Percentiles rank a stretch among this genome's conserved stretches.
Conservation (phyloP, 2,329 filamentous ascomycete genomes). For the Pyrenochaeta sp. region DNA sequence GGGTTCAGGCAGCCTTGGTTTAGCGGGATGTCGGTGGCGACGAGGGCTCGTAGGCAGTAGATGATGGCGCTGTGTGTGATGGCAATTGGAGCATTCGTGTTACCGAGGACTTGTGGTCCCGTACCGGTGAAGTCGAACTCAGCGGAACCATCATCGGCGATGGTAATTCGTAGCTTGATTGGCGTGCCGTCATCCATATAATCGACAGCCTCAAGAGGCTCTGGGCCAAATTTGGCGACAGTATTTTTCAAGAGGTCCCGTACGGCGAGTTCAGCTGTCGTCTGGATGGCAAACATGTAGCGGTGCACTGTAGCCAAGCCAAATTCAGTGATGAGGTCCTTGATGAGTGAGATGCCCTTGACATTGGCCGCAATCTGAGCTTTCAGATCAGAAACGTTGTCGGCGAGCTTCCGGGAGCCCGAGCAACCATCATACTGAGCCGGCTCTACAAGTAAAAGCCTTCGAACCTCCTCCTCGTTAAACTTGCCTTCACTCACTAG, state of each 20-base stretch:
- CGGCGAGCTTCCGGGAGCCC: slow-evolving; percentile 39
- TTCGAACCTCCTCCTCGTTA: slow-evolving; percentile 39
- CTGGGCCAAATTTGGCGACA: slow-evolving; percentile 11
- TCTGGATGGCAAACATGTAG: slow-evolving; percentile 51
- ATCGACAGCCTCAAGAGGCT: slow-evolving; percentile 32
- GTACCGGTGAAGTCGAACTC: slow-evolving; percentile 54
- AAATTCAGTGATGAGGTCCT: slow-evolving; percentile 44
- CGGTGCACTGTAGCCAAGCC: slow-evolving; percentile 41
- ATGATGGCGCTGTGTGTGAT: slow-evolving; percentile 46
- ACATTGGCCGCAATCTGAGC: slow-evolving; percentile 42
- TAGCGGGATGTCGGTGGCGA: slow-evolving; percentile 41
- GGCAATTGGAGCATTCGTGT: slow-evolving; percentile 49
- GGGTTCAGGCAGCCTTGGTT: slow-evolving; percentile 45
- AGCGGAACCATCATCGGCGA: slow-evolving; percentile 39
- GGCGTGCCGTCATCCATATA: slow-evolving; percentile 53
- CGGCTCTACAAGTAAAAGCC: slow-evolving; percentile 26
- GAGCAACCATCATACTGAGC: slow-evolving; percentile 48
- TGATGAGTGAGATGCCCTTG: slow-evolving; percentile 45
- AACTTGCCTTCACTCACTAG: slow-evolving; percentile 36
- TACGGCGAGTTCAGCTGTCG: slow-evolving; percentile 43
- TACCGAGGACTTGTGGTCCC: slow-evolving; percentile 42
- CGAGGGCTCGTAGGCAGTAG: slow-evolving; percentile 39
- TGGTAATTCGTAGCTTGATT: slow-evolving; percentile 44
- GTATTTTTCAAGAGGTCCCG: slow-evolving; percentile 34
- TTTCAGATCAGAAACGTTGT: slow-evolving; percentile 43